Evolutionary conservation across 257 asterid genomes (phyloP), one percentile per base, ranked within the genome.

Genomic region (Petrea volubilis): DNA sequence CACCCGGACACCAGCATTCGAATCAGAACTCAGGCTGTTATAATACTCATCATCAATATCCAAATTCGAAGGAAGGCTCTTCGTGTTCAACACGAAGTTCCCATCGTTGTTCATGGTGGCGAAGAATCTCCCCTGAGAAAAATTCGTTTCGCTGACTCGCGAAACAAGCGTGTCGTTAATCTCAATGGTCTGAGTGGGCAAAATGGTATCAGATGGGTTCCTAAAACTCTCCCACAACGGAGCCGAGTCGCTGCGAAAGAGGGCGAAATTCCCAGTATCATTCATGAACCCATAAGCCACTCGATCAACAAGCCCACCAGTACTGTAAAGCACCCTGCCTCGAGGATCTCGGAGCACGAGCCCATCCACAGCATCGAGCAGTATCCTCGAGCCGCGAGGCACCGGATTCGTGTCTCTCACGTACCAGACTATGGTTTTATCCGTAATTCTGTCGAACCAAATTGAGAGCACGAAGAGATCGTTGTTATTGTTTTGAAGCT

Each of bases 161-260:
- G 86, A 82, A 57, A 67, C 7, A 11, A 82, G 83, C 41, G 2
- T 6, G 29, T 64, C 73, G 52, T 10, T 9, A 7, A 63, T 68
- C 53, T 78, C 79, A 3, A 78, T 44, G 0, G 57, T 57, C 44
- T 81, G 86, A 25, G 79, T 75, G 23, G 83, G 86, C 66, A 82
- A 17, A 24, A 82, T 58, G 0, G 83, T 81, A 57, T 81, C 81
- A 3, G 83, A 3, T 7, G 81, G 84, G 49, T 74, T 3, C 6
- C 56, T 11, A 15, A 90, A 88, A 57, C 86, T 90, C 34, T 85
- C 78, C 96, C 97, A 90, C 18, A 88, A 7, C 65, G 62, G 0
- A 1, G 53, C 3, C 7, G 83, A 67, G 57, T 72, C 77, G 2
- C 18, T 12, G 1, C 77, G 46, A n/a, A 14, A 23, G 0, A 90